phyloP scores from a whole-genome alignment of 495 filamentous ascomycete genomes.

The Parmelia sp. region DNA sequence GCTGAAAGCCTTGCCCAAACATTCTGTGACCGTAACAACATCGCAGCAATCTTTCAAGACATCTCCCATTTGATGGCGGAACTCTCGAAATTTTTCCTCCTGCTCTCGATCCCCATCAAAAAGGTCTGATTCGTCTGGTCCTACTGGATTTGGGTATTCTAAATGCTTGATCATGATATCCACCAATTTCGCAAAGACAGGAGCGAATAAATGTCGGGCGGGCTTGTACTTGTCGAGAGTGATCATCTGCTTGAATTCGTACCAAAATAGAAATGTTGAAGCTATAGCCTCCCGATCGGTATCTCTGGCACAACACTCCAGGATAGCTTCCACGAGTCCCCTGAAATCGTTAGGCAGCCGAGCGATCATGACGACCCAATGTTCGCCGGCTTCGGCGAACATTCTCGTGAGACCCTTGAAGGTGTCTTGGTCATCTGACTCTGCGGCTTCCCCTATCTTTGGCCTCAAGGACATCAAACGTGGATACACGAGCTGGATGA shows the following conservation, averaged over 20 bases:
- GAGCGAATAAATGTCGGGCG: slow-evolving; percentile 64
- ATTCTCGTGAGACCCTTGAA: slow-evolving; percentile 84
- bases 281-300: slow-evolving; percentile 82
- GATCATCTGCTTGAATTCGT: slow-evolving; percentile 94
- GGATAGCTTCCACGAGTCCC: slow-evolving; percentile 77
- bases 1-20: slow-evolving; percentile 77
- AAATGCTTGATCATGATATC: slow-evolving; percentile 91
- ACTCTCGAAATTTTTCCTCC: slow-evolving; percentile 96
- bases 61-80: slow-evolving; percentile 94
- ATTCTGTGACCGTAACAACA: slow-evolving; percentile 87
- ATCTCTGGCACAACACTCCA: slow-evolving; percentile 84
- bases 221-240: slow-evolving; percentile 83
- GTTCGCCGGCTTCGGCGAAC: slow-evolving; percentile 88
- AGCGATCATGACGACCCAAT: slow-evolving; percentile 87
- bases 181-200: slow-evolving; percentile 79
- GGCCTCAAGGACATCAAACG: slow-evolving; percentile 70
- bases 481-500: slow-evolving; percentile 81
- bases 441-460: slow-evolving; percentile 66
- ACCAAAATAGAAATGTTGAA: slow-evolving; percentile 95
- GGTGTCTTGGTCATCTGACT: slow-evolving; percentile 75
- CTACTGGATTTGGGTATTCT: slow-evolving; percentile 75
- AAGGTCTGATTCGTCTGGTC: slow-evolving; percentile 66
- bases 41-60: slow-evolving; percentile 96
- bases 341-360: slow-evolving; percentile 74
- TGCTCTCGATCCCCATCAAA: slow-evolving; percentile 94